Base-by-base conservation (phyloP, 75 land plant genomes). In the Pinus tabuliformis region DNA sequence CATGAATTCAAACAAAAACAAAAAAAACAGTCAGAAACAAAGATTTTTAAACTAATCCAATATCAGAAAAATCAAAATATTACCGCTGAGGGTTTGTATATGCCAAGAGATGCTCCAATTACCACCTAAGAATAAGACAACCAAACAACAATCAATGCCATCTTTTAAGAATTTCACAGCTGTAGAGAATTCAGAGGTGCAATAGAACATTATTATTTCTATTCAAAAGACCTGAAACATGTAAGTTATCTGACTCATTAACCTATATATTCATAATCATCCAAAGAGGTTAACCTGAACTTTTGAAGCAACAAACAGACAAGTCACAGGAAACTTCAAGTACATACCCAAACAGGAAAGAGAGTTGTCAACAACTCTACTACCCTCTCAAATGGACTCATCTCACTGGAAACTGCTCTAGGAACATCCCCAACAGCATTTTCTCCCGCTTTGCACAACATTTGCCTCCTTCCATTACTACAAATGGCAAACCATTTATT, bases 361-460 rank as follows among this genome's bases (percentile, higher is more conserved):
- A 96, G 86, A n/a, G 97, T 94, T 14, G 99, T 96, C 57, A 96
- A 81, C 76, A 90, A 81, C 78, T 96, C 99, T 57, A 96, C 89
- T 76, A 96, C 90, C 76, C 72, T 90, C 81, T 96, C 97, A 83
- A 92, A 96, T 74, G 76, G 83, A 70, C 87, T 94, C 75, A 90
- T 54, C 52, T 70, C 78, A 63, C 70, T 63, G 14, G 89, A 56
- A 70, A 76, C 30, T 28, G 56, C 78, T 42, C 76, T 65, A 18
- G 90, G 89, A 76, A 80, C 76, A 70, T 89, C 84, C 58, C 91
- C 93, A 49, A 87, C 77, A 57, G 83, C 74, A 83, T 88, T 81
- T 70, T 88, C 77, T 81, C 88, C 86, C 60, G 95, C 91, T 66
- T 83, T 84, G 89, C 99, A 94, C 70, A 83, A 58, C 74, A 91